Evolutionary conservation across 805 yeast genomes (phyloP), one percentile per base, ranked within the genome.

Genomic region (Candida ortonii): DNA sequence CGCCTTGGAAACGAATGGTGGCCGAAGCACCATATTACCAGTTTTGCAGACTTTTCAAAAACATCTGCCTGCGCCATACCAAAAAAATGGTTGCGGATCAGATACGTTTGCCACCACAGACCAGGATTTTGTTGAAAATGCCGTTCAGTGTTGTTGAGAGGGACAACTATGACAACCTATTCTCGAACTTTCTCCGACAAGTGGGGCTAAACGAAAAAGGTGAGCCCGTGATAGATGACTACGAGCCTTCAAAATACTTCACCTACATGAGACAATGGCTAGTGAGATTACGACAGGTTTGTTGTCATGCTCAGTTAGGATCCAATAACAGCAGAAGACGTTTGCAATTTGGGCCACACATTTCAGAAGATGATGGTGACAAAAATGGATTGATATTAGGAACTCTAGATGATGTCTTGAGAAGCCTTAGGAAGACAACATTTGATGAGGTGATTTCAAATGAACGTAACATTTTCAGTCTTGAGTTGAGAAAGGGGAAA

Each of bases 71-170:
- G 7, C 64, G 98, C 22, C 97, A 93, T 53, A 83, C 96, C 1
- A 88, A 87, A 49, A 71, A 78, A 10, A 78, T 83, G 80, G 96
- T 93, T 1, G 73, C 76, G 22, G 70, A 75, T 28, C 94, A 90
- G 49, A 78, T 93, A 11, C 54, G 67, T 25, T 65, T 93, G 7
- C 98, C 98, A 0, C 76, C 77, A 0, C 98, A 93, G 54, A 68
- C 70, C 3, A 68, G 95, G 33, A 67, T 78, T 7, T 63, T 88
- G 28, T 58, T 93, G 30, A 70, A 84, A 1, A 67, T 85, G 13
- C 86, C 88, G 3, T 84, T 93, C 55, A 78, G 84, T 3, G 78
- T 86, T 0, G 74, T 93, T 14, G 98, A 93, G 54, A 83, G 84
- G 51, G 87, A 85, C 52, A 80, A 85, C 49, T 93, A 93, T 53